Evolutionary conservation across 78 protist genomes (phyloP).

Genomic region (Pigoraptor vietnamica): DNA sequence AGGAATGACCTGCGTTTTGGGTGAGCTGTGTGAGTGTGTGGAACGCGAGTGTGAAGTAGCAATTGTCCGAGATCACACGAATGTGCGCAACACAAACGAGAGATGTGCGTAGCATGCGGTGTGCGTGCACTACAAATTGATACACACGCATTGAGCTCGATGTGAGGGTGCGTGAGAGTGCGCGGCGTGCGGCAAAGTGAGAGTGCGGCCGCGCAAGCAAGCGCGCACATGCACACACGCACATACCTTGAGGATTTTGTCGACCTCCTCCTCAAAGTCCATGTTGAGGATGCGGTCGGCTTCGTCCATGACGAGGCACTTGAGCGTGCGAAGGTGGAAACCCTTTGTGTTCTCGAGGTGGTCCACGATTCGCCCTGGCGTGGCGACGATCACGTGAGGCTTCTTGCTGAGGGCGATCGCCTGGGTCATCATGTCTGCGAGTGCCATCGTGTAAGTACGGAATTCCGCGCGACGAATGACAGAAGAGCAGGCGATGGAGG

Average conservation of each 20-base stretch:
- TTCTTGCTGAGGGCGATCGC: constrained; percentile 66
- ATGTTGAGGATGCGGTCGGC: constrained; percentile 90
- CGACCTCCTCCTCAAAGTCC: constrained; percentile 94
- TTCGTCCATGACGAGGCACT: constrained; percentile 91
- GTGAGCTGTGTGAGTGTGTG: too few relatives aligned
- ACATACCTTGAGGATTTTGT: constrained; percentile 51
- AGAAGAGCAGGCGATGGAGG: too few relatives aligned
- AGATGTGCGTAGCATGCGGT: not conserved
- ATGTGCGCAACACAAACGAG: not conserved
- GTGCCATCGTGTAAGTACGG: too few relatives aligned
- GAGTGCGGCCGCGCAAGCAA: not conserved
- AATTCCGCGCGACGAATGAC: too few relatives aligned
- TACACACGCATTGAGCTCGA: too few relatives aligned
- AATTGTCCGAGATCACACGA: not conserved
- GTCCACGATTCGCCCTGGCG: constrained; percentile 94
- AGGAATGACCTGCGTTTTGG: constrained; percentile 64
- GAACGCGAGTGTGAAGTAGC: constrained; percentile 2
- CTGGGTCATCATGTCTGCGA: constrained; percentile 61
- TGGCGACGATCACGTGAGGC: constrained; percentile 96
- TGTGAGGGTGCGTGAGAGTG: not conserved
- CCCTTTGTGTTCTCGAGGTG: constrained; percentile 92
- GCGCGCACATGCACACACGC: too few relatives aligned
- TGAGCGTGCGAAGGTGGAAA: constrained; percentile 64
- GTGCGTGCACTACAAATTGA: too few relatives aligned
- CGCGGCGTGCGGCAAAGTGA: too few relatives aligned